Evolutionary conservation across 2,329 filamentous ascomycete species (phyloP).

Genomic region (Ophiostoma sp.): DNA sequence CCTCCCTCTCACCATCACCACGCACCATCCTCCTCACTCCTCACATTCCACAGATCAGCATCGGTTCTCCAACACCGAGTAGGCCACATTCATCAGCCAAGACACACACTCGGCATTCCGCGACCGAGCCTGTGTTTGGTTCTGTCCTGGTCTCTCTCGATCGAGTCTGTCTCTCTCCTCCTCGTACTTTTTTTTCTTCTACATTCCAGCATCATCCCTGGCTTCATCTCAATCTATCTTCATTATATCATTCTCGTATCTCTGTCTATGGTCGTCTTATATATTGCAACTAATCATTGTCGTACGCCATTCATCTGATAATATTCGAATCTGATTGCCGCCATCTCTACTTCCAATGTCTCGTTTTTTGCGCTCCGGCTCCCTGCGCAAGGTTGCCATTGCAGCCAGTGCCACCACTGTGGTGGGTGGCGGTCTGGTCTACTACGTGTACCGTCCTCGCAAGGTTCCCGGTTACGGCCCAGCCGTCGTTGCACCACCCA

Average conservation of each 20-base stretch:
- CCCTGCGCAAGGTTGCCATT: slow-evolving; percentile 42
- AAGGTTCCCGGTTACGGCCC: slow-evolving; percentile 66
- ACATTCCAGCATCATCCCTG: not conserved
- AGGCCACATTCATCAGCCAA: slow-evolving; percentile 1
- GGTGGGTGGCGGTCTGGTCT: slow-evolving; percentile 43
- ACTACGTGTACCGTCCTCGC: slow-evolving; percentile 59
- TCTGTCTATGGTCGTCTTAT: not conserved
- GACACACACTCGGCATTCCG: slow-evolving; percentile 8
- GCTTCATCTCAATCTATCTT: slow-evolving; percentile 6
- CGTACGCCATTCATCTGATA: not conserved
- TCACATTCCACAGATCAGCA: not conserved
- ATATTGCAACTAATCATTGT: not conserved
- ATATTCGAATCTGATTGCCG: not conserved
- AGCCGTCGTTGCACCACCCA: slow-evolving; percentile 64
- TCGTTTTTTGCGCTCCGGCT: slow-evolving; percentile 29
- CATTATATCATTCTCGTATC: not conserved
- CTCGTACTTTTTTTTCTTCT: not conserved
- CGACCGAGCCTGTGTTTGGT: slow-evolving; percentile 6
- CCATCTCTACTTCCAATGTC: slow-evolving; percentile 28
- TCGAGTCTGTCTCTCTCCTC: not conserved
- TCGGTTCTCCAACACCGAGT: slow-evolving; percentile 10
- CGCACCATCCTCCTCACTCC: not conserved
- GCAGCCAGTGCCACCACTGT: slow-evolving; percentile 41
- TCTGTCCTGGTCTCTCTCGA: not conserved
- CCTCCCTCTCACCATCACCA: not conserved